Evolutionary conservation across 208 protist genomes (phyloP), one percentile per base, ranked within the genome.

Genomic region (Leishmania major): DNA sequence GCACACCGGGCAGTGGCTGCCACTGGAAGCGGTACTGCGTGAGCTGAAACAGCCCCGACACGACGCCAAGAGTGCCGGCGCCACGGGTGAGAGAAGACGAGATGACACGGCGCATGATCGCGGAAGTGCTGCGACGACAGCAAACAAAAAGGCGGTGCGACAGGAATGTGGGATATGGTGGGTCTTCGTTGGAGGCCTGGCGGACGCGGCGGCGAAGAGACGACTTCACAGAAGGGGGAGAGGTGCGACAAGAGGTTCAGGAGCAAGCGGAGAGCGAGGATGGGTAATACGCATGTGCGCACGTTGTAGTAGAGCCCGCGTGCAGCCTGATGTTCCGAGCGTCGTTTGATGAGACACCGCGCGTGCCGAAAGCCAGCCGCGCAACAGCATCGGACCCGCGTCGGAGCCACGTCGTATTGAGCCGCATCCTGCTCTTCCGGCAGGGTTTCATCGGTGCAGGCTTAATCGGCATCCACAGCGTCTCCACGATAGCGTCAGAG

Each of bases 81-180:
- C 82, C 77, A 76, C 79, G 79, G 43, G 49, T 64, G n/a, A 80
- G 17, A 11, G 85, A 75, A 73, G 67, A 73, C 45, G 77, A 69
- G 78, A 84, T 28, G 17, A 75, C 84, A 45, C 86, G 80, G 67
- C 79, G 86, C 86, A 89, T 89, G 62, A 43, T 7, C 49, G 17
- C 25, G 4, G 72, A 76, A 31, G n/a, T 28, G 45, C 5, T 53
- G 40, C 22, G 45, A 19, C 43, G 28, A 11, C 17, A 73, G 17
- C 13, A 25, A 31, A 47, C 0, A 47, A 73, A n/a, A 17, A 8
- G 37, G 10, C 31, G 67, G 6, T 22, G 25, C 22, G 43, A 15
- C n/a, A 17, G 7, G 60, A 3, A 6, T 28, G 60, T 17, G 60
- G 25, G 60, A 22, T 66, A 40, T 66, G n/a, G 60, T 28, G 60